A percentile compares a stretch with the other conserved stretches of the same genome.
Evolutionary conservation across 1,284 basidiomycete species (phyloP).

Genomic region (Ustilago cynodontis): DNA sequence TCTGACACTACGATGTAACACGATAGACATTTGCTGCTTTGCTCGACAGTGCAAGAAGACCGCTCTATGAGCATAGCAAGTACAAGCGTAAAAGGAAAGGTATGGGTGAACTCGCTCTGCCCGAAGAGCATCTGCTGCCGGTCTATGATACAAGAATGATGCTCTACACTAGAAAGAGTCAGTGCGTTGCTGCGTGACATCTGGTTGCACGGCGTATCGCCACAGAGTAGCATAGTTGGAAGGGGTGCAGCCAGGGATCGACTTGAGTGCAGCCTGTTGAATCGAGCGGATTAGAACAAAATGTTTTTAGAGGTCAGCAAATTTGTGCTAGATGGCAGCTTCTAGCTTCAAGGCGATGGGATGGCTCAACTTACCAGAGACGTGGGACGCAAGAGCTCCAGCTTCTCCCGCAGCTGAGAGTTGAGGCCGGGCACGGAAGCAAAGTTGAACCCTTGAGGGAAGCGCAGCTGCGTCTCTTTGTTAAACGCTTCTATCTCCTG

Average conservation of each 20-base stretch:
- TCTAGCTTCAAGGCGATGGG: not conserved
- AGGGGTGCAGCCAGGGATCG: constrained; percentile 57
- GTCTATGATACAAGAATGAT: not conserved
- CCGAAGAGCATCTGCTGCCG: not conserved
- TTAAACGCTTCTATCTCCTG: constrained; percentile 82
- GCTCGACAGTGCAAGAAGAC: not conserved
- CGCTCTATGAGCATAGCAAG: too few species aligned
- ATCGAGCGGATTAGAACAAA: not conserved
- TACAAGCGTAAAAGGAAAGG: too few species aligned
- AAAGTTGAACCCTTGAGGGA: constrained; percentile 82
- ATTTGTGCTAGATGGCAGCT: not conserved
- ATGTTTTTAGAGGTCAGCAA: not conserved
- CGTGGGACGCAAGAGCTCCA: constrained; percentile 76
- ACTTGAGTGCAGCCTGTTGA: constrained; percentile 41
- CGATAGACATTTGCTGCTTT: not conserved
- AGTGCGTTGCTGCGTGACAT: not conserved
- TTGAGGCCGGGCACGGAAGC: constrained; percentile 78
- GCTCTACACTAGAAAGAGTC: not conserved
- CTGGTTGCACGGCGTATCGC: constrained; percentile 40
- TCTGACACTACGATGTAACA: constrained; percentile 2
- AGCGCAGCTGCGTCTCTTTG: constrained; percentile 79
- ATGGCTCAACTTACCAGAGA: constrained; percentile 73
- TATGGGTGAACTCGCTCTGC: too few species aligned
- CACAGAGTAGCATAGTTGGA: constrained; percentile 58
- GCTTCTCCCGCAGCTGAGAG: constrained; percentile 79